Base-by-base conservation (phyloP, 208 protist genomes). In the Entamoeba nuttalli region DNA sequence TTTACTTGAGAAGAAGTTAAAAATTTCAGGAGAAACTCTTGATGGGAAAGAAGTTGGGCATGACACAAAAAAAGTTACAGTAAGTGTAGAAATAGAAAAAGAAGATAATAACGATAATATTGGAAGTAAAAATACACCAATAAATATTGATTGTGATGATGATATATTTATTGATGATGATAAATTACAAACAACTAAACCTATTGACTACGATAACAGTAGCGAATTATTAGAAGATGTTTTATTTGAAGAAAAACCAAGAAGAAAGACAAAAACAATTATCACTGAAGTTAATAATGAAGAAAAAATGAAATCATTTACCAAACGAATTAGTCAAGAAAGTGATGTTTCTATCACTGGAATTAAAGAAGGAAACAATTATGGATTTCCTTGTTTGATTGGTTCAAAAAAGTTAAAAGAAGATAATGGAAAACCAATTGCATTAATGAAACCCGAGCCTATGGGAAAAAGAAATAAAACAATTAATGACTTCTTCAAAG, bases 1-100 rank as follows among this genome's bases (percentile, higher is more conserved):
- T 11, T 53, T 93, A n/a, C 48, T 94, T 52, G 48, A 48, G 15
- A 93, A 52, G 55, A 96, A 93, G 35, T 30, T 94, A 5, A 95
- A 51, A 21, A 35, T 95, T 30, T 41, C 93, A 25, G 93, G 94
- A 30, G 44, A 96, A 21, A n/a, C 94, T 17, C 94, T 96, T 30
- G 95, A 52, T 95, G 55, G 95, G 14, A 52, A n/a, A 52, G 95
- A 44, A n/a, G 44, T 21, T 95, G 95, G 62, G 0, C 62, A 84
- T 21, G 62, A 84, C 25, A 11, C 62, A 9, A 84, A 41, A 35
- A 35, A 84, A 11, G 62, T 84, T 30, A 35, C 19, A 30, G 62
- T 84, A 30, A 84, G 25, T 84, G 62, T 84, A 30, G 62, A 84
- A 35, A 35, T 84, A 30, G 62, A 84, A 84, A 84, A 84, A 11